Conservation (phyloP, 1,284 basidiomycete species). For the Apiotrichum veenhuisii region DNA sequence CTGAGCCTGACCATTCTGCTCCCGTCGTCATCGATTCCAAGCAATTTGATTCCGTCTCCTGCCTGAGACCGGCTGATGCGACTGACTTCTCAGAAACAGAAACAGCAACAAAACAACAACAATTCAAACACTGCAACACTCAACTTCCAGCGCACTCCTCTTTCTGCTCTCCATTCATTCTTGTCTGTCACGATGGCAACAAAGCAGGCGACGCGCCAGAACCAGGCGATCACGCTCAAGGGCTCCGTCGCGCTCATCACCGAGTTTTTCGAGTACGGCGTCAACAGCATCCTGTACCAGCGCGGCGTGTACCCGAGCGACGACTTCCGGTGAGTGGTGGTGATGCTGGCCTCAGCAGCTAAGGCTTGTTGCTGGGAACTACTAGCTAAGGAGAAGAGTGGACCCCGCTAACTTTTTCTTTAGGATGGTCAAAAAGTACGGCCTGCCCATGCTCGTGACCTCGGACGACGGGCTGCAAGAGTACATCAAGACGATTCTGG, state of each 20-base stretch:
- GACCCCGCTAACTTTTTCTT: neutral
- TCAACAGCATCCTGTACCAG: conserved; percentile 96
- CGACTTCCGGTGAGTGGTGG: conserved; percentile 62
- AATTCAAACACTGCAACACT: neutral
- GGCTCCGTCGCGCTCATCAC: conserved; percentile 93
- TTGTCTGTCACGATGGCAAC: conserved; percentile 42
- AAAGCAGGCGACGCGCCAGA: conserved; percentile 46
- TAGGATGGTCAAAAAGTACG: conserved; percentile 98
- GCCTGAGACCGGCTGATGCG: neutral
- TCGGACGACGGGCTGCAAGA: conserved; percentile 87
- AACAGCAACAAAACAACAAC: conserved; percentile 7
- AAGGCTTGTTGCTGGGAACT: no score
- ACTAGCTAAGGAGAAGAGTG: no score
- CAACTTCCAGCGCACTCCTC: neutral
- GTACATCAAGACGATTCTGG: conserved; percentile 86
- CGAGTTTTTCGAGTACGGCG: conserved; percentile 98
- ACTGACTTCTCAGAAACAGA: conserved; percentile 2
- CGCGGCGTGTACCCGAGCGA: conserved; percentile 95
- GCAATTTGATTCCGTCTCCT: conserved; percentile 1
- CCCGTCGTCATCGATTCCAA: neutral
- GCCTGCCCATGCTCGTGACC: conserved; percentile 89
- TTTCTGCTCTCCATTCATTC: neutral
- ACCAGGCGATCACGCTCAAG: conserved; percentile 76
- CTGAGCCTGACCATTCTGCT: neutral
- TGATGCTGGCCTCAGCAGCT: neutral